These are phyloP conservation scores for Acanthamoeba culbertsoni DNA, from an alignment of 208 protist species.

Conservation along the genomic window DNA sequence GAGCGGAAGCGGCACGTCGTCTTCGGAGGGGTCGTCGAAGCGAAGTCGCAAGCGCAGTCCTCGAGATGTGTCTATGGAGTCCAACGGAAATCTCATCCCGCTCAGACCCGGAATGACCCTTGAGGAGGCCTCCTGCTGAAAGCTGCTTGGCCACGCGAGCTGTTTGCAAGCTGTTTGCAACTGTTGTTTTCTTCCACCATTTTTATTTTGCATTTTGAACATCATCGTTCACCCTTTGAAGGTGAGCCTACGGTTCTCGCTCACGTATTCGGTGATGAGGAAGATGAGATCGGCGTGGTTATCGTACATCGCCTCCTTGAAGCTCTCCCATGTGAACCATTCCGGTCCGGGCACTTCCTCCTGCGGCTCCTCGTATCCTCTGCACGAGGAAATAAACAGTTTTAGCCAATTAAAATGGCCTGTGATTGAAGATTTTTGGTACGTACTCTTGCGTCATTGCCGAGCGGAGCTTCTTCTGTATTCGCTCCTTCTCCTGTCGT, in stretches of 20 bases:
- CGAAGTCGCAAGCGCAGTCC: too few relatives aligned
- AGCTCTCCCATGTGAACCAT: not conserved
- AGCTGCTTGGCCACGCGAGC: too few relatives aligned
- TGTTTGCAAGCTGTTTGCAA: too few relatives aligned
- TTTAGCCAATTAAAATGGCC: not conserved
- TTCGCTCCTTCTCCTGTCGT: not conserved
- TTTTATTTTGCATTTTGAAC: too few relatives aligned
- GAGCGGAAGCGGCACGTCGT: not conserved
- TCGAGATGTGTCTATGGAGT: too few relatives aligned
- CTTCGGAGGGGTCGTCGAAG: too few relatives aligned
- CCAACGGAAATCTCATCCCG: too few relatives aligned
- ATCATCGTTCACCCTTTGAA: too few relatives aligned
- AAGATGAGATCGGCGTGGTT: not conserved
- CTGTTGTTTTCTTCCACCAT: too few relatives aligned
- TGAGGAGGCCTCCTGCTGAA: too few relatives aligned
- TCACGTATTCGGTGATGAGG: slow-evolving; percentile 19
- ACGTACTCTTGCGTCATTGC: not conserved
- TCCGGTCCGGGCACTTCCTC: not conserved
- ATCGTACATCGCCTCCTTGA: slow-evolving; percentile 35
- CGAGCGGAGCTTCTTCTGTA: not conserved
- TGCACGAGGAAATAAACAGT: not conserved
- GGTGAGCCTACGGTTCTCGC: too few relatives aligned
- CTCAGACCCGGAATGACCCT: too few relatives aligned
- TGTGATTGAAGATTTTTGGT: not conserved
- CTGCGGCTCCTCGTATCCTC: not conserved